Evolutionary conservation across 192 early-diverging fungal species (phyloP).

Genomic region (Backusella psychrophila): DNA sequence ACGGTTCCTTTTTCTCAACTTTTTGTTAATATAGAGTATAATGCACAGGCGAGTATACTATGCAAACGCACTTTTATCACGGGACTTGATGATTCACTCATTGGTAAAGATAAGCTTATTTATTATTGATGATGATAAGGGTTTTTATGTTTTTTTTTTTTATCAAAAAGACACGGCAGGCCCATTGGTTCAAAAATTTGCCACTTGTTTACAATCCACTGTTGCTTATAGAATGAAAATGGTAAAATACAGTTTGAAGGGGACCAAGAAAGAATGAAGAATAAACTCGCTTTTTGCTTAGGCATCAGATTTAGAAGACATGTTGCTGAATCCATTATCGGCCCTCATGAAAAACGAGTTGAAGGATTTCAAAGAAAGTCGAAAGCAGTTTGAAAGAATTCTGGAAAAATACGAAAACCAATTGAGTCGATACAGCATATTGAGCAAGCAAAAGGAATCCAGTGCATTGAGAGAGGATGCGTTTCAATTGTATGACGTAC

Average conservation of each 20-base stretch:
- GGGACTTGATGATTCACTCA: slow-evolving; percentile 21
- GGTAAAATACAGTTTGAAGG: slow-evolving; percentile 22
- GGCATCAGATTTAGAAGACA: slow-evolving; percentile 58
- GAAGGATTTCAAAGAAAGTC: slow-evolving; percentile 58
- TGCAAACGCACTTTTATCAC: slow-evolving; percentile 19
- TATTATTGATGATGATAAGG: background rate
- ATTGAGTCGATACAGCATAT: slow-evolving; percentile 51
- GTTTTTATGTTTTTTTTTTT: too few species aligned
- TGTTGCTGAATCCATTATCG: slow-evolving; percentile 55
- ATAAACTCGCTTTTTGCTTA: background rate
- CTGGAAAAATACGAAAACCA: slow-evolving; percentile 63
- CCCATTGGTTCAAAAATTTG: slow-evolving; percentile 41
- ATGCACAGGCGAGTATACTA: slow-evolving; percentile 27
- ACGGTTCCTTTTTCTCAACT: too few species aligned
- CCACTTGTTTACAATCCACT: slow-evolving; percentile 44
- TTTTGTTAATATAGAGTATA: slow-evolving; percentile 25
- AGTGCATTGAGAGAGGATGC: slow-evolving; percentile 68
- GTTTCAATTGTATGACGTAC: slow-evolving; percentile 62
- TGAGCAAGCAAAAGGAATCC: slow-evolving; percentile 65
- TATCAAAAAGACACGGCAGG: slow-evolving; percentile 33
- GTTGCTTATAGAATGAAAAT: slow-evolving; percentile 46
- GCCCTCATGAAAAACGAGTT: slow-evolving; percentile 59
- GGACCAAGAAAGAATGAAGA: too few species aligned
- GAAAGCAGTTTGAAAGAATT: slow-evolving; percentile 44
- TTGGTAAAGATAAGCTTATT: slow-evolving; percentile 25